Base-by-base conservation (phyloP, 768 basidiomycete genomes). In the Nevesoporus exiguus region DNA sequence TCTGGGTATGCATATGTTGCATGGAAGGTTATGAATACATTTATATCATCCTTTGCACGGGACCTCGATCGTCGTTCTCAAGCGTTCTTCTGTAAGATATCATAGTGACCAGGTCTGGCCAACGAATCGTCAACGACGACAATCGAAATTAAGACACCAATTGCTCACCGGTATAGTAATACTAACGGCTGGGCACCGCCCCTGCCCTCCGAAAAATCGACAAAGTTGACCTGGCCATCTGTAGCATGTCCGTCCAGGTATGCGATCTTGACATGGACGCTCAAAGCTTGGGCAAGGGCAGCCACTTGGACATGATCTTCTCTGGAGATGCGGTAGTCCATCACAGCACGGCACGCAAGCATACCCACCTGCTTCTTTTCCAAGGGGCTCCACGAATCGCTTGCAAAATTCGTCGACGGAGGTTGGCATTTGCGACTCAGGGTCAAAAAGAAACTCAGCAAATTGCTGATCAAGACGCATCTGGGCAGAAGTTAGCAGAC, bases 71-170 rank as follows among this genome's bases (percentile, higher is more conserved):
- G 27, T 29, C 3, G 3, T 21, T 50, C 49, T 61, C 51, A 65
- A 29, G 22, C 36, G 0, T n/a, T 29, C 48, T 49, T 66, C 31
- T 66, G 60, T 11, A 70, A 42, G 47, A 93, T 86, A 71, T 95
- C 93, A 70, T 90, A 95, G 67, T 95, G 93, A 9, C 93, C 92
- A 19, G 93, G 92, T 46, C 91, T 92, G 53, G 13, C 13, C 51
- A 47, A 56, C 39, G 27, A 19, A 57, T 29, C 13, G 19, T 52
- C 34, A 31, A 53, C 47, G 41, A 25, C 11, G 10, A 33, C 33
- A 30, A 46, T 37, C 31, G 36, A 13, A 54, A 47, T 36, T 10
- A 24, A 49, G 5, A 43, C 29, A 31, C 37, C 9, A 19, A 29
- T 10, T 27, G 62, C 80, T 58, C 59, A 91, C 92, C 90, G 76